Evolutionary conservation across 305 asterid genomes (phyloP).

Genomic region (Rubia tinctorum): DNA sequence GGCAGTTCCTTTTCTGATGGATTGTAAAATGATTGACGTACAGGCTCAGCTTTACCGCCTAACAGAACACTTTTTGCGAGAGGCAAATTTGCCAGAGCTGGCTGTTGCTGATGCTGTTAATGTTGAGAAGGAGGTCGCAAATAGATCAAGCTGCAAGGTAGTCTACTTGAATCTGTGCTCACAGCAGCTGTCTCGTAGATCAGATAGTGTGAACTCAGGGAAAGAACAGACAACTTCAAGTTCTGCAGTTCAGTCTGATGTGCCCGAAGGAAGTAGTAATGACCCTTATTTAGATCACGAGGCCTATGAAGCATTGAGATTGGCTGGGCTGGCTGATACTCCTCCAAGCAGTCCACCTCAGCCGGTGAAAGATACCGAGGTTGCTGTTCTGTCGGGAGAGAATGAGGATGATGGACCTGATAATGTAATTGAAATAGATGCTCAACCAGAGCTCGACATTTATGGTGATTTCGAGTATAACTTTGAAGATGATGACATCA

Average conservation of each 20-base stretch:
- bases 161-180: slow-evolving; percentile 90
- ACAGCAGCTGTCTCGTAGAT: slow-evolving; percentile 71
- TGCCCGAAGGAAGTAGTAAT: slow-evolving; percentile 30
- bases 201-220: slow-evolving; percentile 34
- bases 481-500: slow-evolving; percentile 86
- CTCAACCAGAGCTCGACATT: slow-evolving; percentile 79
- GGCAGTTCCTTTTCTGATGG: not conserved
- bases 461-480: slow-evolving; percentile 94
- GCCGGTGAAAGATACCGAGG: slow-evolving; percentile 35
- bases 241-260: slow-evolving; percentile 32
- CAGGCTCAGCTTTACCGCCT: slow-evolving; percentile 97
- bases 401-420: slow-evolving; percentile 60
- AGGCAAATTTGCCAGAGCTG: slow-evolving; percentile 71
- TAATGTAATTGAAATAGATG: slow-evolving; percentile 63
- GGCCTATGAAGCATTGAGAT: slow-evolving; percentile 76
- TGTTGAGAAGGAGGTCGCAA: slow-evolving; percentile 81
- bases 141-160: slow-evolving; percentile 88
- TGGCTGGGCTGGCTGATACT: slow-evolving; percentile 91
- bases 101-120: slow-evolving; percentile 96
- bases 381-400: slow-evolving; percentile 31
- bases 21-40: slow-evolving; percentile 15
- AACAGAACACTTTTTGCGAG: slow-evolving; percentile 80
- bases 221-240: slow-evolving; percentile 44
- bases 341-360: slow-evolving; percentile 84
- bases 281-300: slow-evolving; percentile 37